Conservation (phyloP, 116 monocot species). For the Phalaenopsis hybrid region DNA sequence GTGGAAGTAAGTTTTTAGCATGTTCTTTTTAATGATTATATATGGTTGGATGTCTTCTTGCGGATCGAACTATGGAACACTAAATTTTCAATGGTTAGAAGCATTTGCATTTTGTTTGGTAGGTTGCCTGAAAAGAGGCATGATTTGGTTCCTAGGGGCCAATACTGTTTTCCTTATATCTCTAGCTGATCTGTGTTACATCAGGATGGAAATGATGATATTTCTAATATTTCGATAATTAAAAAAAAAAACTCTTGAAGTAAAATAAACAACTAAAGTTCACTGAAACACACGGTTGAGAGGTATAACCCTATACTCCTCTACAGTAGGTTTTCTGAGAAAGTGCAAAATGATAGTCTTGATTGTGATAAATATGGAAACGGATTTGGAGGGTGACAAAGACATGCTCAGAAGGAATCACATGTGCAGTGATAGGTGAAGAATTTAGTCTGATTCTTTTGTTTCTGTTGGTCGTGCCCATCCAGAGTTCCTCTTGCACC, state of each 20-base stretch:
- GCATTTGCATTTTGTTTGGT: neutral
- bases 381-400: no score
- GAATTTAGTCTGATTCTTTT: no score
- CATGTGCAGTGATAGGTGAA: neutral
- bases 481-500: no score
- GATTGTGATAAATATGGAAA: no score
- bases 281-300: no score
- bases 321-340: no score
- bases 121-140: neutral
- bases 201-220: no score
- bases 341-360: no score
- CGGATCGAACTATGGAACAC: neutral
- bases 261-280: no score
- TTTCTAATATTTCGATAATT: neutral
- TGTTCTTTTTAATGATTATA: neutral
- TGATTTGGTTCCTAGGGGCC: neutral
- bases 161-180: neutral
- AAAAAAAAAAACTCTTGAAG: neutral
- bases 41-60: neutral
- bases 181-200: no score
- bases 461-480: no score
- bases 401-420: neutral
- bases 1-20: slow-evolving; percentile 35
- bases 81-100: neutral
- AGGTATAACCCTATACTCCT: no score